These are phyloP conservation scores for Lichtheimia corymbifera DNA, from an alignment of 371 early-diverging fungal species.

Conservation along the genomic window DNA sequence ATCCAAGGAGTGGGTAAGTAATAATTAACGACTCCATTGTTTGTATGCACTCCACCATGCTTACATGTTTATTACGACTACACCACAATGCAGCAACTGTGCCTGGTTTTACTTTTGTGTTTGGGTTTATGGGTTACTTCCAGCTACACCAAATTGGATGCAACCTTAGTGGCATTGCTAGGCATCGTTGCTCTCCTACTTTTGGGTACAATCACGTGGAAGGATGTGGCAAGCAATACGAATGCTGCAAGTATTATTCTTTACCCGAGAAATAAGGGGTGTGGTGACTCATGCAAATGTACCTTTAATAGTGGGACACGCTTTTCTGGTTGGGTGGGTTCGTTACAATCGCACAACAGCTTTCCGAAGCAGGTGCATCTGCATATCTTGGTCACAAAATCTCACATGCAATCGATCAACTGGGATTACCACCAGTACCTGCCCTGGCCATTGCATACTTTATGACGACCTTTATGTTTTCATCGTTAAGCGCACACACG, in stretches of 20 bases:
- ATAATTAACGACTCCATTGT: not conserved
- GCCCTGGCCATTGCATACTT: conserved; percentile 66
- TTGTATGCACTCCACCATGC: not conserved
- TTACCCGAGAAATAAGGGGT: not conserved
- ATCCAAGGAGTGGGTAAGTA: conserved; percentile 39
- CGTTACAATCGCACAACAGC: conserved; percentile 75
- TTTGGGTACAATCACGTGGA: conserved; percentile 67
- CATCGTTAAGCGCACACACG: conserved; percentile 66
- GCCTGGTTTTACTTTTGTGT: conserved; percentile 53
- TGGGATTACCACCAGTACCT: conserved; percentile 40
- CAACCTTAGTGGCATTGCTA: conserved; percentile 67
- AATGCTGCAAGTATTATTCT: conserved; percentile 51
- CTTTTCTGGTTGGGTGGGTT: conserved; percentile 83
- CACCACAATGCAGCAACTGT: conserved; percentile 37
- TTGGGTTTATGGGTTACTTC: conserved; percentile 72
- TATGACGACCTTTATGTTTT: conserved; percentile 72
- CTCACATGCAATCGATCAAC: conserved; percentile 35
- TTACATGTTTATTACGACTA: not conserved
- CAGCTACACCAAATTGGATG: conserved; percentile 60
- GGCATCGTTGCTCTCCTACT: conserved; percentile 61
- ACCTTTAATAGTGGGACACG: conserved; percentile 66
- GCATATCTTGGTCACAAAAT: conserved; percentile 62
- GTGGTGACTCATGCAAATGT: not conserved
- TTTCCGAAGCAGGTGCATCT: conserved; percentile 68
- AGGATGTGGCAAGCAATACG: conserved; percentile 65